Percentiles rank a stretch among this genome's conserved stretches.
Evolutionary conservation across 2,329 filamentous ascomycete genomes (phyloP).

Genomic region (Eutypa lata): DNA sequence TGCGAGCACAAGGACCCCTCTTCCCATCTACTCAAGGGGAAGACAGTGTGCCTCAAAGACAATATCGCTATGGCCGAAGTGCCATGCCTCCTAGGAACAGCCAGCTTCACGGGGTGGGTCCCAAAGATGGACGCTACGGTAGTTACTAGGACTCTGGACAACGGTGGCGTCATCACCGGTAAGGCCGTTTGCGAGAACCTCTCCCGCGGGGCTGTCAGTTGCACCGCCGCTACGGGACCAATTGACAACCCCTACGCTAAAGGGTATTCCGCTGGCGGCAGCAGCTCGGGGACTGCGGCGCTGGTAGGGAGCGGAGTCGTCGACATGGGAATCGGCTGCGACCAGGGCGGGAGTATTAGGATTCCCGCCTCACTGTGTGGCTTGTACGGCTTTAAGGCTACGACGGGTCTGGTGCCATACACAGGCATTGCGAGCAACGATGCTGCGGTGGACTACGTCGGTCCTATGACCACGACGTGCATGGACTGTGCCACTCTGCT

Average conservation of each 20-base stretch:
- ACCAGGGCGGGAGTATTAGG: conserved; percentile 33
- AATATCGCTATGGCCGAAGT: too few species aligned
- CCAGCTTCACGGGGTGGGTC: too few species aligned
- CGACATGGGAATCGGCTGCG: conserved; percentile 31
- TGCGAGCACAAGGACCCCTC: too few species aligned
- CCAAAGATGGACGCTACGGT: too few species aligned
- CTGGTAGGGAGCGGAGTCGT: conserved; percentile 36
- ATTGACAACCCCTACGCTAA: conserved; percentile 44
- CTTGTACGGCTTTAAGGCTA: conserved; percentile 31
- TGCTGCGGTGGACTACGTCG: conserved; percentile 28
- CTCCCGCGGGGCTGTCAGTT: too few species aligned
- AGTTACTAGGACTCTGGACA: too few species aligned
- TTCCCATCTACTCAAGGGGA: too few species aligned
- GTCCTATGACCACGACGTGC: conserved; percentile 27
- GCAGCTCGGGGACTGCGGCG: conserved; percentile 35
- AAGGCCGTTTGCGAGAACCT: too few species aligned
- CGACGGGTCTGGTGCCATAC: conserved; percentile 31
- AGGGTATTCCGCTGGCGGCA: conserved; percentile 46
- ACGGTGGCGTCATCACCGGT: too few species aligned
- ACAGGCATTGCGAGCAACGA: conserved; percentile 29
- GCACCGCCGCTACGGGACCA: conserved; percentile 40
- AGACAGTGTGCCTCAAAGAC: too few species aligned
- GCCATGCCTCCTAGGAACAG: too few species aligned
- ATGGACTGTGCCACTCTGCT: conserved; percentile 28
- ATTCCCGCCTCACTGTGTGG: conserved; percentile 28